Conservation (phyloP, 78 protist genomes). For the Dictyostelium purpureum region DNA sequence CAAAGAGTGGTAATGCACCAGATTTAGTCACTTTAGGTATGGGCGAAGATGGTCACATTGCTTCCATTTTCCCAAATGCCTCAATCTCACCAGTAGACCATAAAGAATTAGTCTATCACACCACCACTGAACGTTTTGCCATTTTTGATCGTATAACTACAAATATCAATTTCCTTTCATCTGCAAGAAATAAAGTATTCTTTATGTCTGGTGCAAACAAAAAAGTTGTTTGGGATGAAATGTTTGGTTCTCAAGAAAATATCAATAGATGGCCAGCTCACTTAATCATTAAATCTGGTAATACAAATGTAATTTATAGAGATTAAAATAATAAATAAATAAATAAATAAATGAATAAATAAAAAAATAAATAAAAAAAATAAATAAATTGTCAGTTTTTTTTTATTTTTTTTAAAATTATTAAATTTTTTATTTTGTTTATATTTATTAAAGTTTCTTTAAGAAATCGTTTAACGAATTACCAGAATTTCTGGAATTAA, state of each 20-base stretch:
- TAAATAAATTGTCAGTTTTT: too few species aligned
- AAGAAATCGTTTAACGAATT: too few species aligned
- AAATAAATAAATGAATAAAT: not conserved
- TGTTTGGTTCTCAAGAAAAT: conserved; percentile 12
- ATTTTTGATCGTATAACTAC: conserved; percentile 70
- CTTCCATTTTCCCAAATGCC: conserved; percentile 53
- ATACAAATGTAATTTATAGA: conserved; percentile 35
- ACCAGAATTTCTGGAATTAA: too few species aligned
- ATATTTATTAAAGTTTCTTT: too few species aligned
- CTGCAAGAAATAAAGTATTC: conserved; percentile 3
- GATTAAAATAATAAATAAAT: not conserved
- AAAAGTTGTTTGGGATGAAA: conserved; percentile 75
- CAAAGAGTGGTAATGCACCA: not conserved
- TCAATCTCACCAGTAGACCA: not conserved
- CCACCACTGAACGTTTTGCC: conserved; percentile 67
- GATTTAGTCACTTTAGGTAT: conserved; percentile 50
- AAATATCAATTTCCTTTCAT: conserved; percentile 2
- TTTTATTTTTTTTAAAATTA: too few species aligned
- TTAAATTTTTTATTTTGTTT: too few species aligned
- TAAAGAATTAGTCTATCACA: conserved; percentile 32
- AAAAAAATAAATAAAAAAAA: not conserved
- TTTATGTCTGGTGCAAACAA: conserved; percentile 56
- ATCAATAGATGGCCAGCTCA: conserved; percentile 76
- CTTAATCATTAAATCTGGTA: conserved; percentile 22
- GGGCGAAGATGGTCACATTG: conserved; percentile 81